Base-by-base conservation (phyloP, 108 stramenopile genomes). In the Stephanodiscus triporus region DNA sequence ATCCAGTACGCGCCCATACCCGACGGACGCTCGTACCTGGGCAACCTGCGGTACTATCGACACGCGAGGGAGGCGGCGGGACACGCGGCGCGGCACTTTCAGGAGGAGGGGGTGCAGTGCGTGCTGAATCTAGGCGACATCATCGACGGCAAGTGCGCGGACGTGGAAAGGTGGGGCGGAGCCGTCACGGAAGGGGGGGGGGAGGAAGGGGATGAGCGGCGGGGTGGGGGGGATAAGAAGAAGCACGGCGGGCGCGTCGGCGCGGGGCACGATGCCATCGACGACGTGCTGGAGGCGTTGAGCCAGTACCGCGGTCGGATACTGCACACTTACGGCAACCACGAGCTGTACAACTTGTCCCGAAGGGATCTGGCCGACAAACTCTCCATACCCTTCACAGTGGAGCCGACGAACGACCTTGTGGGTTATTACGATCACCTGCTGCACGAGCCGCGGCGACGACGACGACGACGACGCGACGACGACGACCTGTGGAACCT, bases 1-100 rank as follows among this genome's bases (percentile, higher is more conserved):
- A 90, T 92, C 58, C 94, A 95, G 66, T 91, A 95, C 61, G 94
- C 94, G 4, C 91, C 91, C 14, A 90, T 95, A 47, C 90, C 90
- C 0, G 91, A 95, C 63, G 94, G 94, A 16, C 65, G 70, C 50
- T 87, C 81, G 23, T 90, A 73, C 56, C 63, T 75, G 36, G 94
- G 94, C 2, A 81, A 66, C 14, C 84, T 88, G 9, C 81, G 94
- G 0, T 95, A 86, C 73, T 95, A 95, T 75, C 84, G 87, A 9
- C 84, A 92, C 75, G 78, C 91, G 4, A 36, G 86, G 17, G 56
- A 82, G 14, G 89, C 80, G 0, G 89, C 94, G 0, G 30, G 66
- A 63, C 60, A 78, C 54, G 91, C 91, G 0, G 90, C 90, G 19
- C 50, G 62, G 22, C 86, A 91, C 72, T 92, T 95, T 65, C 50